Percentiles rank a stretch among this genome's conserved stretches.
Evolutionary conservation across 192 early-diverging fungal genomes (phyloP).

Genomic region (Kappamyces sp.): DNA sequence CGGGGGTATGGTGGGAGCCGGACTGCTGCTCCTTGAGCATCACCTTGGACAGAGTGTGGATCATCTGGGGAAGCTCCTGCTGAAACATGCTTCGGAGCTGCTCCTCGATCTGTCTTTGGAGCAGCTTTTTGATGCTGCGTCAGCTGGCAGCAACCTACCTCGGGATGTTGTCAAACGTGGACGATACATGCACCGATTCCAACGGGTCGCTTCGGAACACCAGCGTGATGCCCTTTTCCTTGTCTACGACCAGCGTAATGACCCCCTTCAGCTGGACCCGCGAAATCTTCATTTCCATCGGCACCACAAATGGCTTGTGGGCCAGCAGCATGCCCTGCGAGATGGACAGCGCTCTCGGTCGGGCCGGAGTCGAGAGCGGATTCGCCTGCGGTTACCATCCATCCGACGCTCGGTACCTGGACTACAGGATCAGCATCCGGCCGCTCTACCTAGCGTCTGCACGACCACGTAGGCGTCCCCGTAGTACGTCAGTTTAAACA

Average conservation of each 20-base stretch:
- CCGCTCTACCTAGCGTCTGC: conserved; percentile 89
- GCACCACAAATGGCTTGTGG: conserved; percentile 88
- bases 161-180: conserved; percentile 93
- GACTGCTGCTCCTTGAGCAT: conserved; percentile 41
- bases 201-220: conserved; percentile 97
- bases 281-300: conserved; percentile 88
- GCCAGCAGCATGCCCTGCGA: conserved; percentile 62
- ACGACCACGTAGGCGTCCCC: conserved; percentile 90
- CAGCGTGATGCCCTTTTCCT: conserved; percentile 88
- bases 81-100: conserved; percentile 84
- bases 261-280: conserved; percentile 86
- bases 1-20: neutral
- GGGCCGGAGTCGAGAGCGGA: conserved; percentile 41
- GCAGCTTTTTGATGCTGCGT: conserved; percentile 61
- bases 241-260: conserved; percentile 88
- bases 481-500: conserved; percentile 89
- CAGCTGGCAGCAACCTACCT: conserved; percentile 19
- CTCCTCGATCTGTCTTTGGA: conserved; percentile 87
- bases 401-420: conserved; percentile 7
- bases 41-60: conserved; percentile 81
- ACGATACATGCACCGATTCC: conserved; percentile 86
- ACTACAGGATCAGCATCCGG: conserved; percentile 21
- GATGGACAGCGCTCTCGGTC: conserved; percentile 12
- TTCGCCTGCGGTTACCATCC: conserved; percentile 54
- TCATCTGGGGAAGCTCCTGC: conserved; percentile 87